Conservation (phyloP, 129 eudicot species). For the Smallanthus sonchifolius region DNA sequence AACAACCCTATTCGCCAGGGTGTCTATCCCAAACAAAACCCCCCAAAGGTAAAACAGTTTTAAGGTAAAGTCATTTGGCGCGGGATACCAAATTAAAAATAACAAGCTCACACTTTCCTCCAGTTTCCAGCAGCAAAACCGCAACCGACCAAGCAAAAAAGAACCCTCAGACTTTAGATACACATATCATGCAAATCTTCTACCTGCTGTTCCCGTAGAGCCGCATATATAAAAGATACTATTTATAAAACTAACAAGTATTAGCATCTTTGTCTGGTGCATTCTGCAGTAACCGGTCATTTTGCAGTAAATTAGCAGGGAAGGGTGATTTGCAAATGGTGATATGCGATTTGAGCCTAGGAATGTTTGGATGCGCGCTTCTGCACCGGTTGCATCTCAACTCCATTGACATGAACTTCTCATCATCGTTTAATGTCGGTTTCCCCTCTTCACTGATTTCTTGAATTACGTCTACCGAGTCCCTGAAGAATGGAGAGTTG, state of each 20-base stretch:
- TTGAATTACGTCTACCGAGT: conserved; percentile 73
- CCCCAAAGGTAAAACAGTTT: too few relatives aligned
- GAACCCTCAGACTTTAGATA: neutral
- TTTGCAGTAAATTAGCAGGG: conserved; percentile 53
- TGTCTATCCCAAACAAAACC: too few relatives aligned
- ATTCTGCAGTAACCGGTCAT: conserved; percentile 41
- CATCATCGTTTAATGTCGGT: conserved; percentile 42
- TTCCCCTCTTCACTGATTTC: conserved; percentile 58
- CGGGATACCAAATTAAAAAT: neutral
- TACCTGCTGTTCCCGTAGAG: too few relatives aligned
- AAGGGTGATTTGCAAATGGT: conserved; percentile 60
- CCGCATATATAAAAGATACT: neutral
- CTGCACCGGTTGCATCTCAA: conserved; percentile 85
- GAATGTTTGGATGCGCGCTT: conserved; percentile 92
- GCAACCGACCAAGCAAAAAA: neutral
- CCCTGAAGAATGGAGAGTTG: conserved; percentile 71
- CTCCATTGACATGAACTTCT: conserved; percentile 61
- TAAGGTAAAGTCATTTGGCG: too few relatives aligned
- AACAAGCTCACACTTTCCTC: neutral
- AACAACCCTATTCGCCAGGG: too few relatives aligned
- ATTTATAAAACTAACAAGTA: neutral
- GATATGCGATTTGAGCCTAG: conserved; percentile 79
- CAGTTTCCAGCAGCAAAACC: neutral
- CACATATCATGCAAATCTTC: neutral
- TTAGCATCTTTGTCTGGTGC: conserved; percentile 18